Evolutionary conservation across 495 filamentous ascomycete genomes (phyloP).

Genomic region (Poronia punctata): DNA sequence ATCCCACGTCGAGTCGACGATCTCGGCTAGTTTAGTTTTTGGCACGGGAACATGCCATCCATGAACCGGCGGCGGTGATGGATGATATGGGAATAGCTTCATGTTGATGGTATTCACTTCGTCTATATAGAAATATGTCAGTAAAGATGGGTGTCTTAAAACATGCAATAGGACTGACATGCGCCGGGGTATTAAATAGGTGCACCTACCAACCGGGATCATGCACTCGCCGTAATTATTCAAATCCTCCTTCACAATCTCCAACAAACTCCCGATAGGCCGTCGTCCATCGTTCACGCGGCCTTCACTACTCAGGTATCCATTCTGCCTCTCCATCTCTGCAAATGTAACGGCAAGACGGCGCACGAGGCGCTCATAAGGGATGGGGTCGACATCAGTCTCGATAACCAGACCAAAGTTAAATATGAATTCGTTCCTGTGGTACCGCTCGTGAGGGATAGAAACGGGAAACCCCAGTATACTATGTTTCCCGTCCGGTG

Average conservation of each 20-base stretch:
- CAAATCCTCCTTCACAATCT: constrained; percentile 88
- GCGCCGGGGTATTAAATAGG: not conserved
- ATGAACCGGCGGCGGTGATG: constrained; percentile 66
- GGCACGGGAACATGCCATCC: constrained; percentile 87
- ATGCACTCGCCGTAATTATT: constrained; percentile 98
- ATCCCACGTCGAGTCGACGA: constrained; percentile 84
- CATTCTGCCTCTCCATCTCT: constrained; percentile 78
- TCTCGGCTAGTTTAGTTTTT: constrained; percentile 64
- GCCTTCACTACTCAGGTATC: constrained; percentile 59
- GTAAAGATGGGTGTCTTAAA: not conserved
- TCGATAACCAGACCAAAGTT: constrained; percentile 85
- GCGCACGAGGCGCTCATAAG: constrained; percentile 75
- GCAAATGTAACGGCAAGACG: constrained; percentile 80
- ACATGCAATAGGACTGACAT: not conserved
- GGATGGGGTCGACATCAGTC: constrained; percentile 51
- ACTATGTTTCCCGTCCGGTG: constrained; percentile 62
- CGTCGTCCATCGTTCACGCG: constrained; percentile 34
- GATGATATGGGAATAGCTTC: constrained; percentile 83
- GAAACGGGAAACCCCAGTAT: constrained; percentile 87
- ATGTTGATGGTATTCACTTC: constrained; percentile 93
- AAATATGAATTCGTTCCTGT: constrained; percentile 95
- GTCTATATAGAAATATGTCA: constrained; percentile 42
- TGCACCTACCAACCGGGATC: constrained; percentile 73
- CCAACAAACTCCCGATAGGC: constrained; percentile 73
- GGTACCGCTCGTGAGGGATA: constrained; percentile 66